A percentile compares a stretch with the other conserved stretches of the same genome.
phyloP scores from a whole-genome alignment of 2,329 filamentous ascomycete genomes.

The Metarhizium album region DNA sequence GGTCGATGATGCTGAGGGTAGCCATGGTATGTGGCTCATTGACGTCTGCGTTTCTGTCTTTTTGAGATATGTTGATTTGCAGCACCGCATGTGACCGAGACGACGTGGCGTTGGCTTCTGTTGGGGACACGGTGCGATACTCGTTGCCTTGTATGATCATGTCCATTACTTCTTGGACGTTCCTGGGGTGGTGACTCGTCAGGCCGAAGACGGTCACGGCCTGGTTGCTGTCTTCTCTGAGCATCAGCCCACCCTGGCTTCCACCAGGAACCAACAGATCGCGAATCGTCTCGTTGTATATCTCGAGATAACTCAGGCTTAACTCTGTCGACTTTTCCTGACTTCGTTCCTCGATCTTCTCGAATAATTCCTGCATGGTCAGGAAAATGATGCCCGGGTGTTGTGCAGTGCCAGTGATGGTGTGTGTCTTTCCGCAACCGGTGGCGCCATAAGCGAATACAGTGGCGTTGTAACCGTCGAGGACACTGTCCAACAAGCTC shows the following conservation, averaged over 20 bases:
- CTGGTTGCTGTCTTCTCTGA: slow-evolving; percentile 90
- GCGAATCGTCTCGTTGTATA: slow-evolving; percentile 98
- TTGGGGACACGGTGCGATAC: slow-evolving; percentile 89
- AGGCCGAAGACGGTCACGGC: slow-evolving; percentile 84
- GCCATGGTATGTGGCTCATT: slow-evolving; percentile 97
- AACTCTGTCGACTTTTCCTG: slow-evolving; percentile 84
- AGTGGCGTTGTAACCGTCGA: slow-evolving; percentile 97
- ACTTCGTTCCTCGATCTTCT: slow-evolving; percentile 79
- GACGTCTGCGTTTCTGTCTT: slow-evolving; percentile 83
- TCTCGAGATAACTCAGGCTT: slow-evolving; percentile 90
- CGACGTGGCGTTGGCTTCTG: slow-evolving; percentile 92
- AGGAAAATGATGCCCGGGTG: slow-evolving; percentile 97
- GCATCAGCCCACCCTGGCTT: slow-evolving; percentile 74
- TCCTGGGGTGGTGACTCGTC: slow-evolving; percentile 80
- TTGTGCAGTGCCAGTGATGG: slow-evolving; percentile 83
- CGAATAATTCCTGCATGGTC: slow-evolving; percentile 98
- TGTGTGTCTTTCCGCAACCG: slow-evolving; percentile 97
- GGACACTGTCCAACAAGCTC: slow-evolving; percentile 80
- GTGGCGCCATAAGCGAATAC: slow-evolving; percentile 98
- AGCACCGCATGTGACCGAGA: slow-evolving; percentile 95
- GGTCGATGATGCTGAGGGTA: slow-evolving; percentile 93
- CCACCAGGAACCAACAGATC: slow-evolving; percentile 82
- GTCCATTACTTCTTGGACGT: slow-evolving; percentile 96
- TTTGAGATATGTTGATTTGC: slow-evolving; percentile 91
- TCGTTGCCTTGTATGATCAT: slow-evolving; percentile 96